A percentile compares a stretch with the other conserved stretches of the same genome.
These are phyloP conservation scores for Pseudocercospora crystallina DNA, from an alignment of 2,329 filamentous ascomycete species.

Conservation along the genomic window DNA sequence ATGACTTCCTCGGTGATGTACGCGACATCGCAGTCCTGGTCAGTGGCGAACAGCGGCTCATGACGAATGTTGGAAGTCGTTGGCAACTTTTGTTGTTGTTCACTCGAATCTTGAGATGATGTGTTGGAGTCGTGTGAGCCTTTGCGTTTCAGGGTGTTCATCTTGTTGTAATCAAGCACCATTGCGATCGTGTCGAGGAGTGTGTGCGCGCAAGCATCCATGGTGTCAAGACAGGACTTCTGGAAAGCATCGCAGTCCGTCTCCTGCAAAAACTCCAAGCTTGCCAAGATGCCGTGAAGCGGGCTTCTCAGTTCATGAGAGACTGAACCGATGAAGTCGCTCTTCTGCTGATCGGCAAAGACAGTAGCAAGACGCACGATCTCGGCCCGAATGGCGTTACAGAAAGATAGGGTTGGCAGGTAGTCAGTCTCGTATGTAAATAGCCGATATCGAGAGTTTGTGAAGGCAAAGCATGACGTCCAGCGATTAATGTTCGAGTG, in stretches of 20 bases:
- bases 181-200: conserved; percentile 22
- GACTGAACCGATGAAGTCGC: conserved; percentile 46
- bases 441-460: conserved; percentile 43
- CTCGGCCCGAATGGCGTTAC: conserved; percentile 40
- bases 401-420: conserved; percentile 38
- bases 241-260: conserved; percentile 28
- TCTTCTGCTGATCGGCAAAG: conserved; percentile 47
- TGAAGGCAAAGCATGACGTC: conserved; percentile 39
- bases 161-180: conserved; percentile 24
- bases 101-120: conserved; percentile 11
- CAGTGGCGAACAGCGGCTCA: conserved; percentile 19
- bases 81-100: conserved; percentile 11
- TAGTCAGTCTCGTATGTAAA: conserved; percentile 40
- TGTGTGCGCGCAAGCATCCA: conserved; percentile 24
- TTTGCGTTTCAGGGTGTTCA: conserved; percentile 15
- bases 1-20: conserved; percentile 22
- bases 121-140: conserved; percentile 3
- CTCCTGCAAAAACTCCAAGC: conserved; percentile 51
- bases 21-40: conserved; percentile 22
- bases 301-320: conserved; percentile 52
- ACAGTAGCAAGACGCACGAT: conserved; percentile 37
- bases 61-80: conserved; percentile 6
- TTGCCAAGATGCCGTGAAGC: conserved; percentile 31
- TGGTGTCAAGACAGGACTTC: conserved; percentile 21
- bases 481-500: conserved; percentile 41